These are phyloP conservation scores for Fraxinus greggii DNA, from an alignment of 305 asterid genomes.

Conservation along the genomic window DNA sequence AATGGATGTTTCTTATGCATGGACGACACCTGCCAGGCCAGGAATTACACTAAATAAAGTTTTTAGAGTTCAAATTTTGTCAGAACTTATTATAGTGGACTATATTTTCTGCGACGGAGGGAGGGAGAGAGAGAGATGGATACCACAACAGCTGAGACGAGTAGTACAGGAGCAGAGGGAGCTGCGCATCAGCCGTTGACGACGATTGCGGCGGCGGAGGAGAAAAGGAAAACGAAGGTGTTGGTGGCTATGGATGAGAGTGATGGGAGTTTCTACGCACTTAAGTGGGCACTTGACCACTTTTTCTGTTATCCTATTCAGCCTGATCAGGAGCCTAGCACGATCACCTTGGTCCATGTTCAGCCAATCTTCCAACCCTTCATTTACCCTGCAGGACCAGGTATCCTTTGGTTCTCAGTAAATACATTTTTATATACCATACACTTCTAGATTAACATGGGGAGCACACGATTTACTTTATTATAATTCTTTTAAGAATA, in stretches of 20 bases:
- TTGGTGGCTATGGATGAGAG: constrained; percentile 63
- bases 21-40: neutral
- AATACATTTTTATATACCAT: neutral
- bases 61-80: neutral
- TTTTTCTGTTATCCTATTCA: constrained; percentile 18
- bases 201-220: constrained; percentile 4
- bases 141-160: neutral
- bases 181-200: constrained; percentile 2
- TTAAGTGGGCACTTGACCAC: constrained; percentile 55
- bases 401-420: constrained; percentile 18
- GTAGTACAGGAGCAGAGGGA: neutral
- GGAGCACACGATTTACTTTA: too few species aligned
- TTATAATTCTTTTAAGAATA: neutral
- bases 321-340: constrained; percentile 22
- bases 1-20: neutral
- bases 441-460: too few species aligned
- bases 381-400: constrained; percentile 58
- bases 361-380: constrained; percentile 51
- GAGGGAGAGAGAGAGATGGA: neutral
- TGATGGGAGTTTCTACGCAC: constrained; percentile 58
- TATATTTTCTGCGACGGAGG: neutral
- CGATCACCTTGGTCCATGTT: constrained; percentile 52
- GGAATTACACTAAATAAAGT: neutral
- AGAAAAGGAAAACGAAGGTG: constrained; percentile 29
- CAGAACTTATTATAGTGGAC: neutral